Percentiles rank a stretch among this genome's conserved stretches.
phyloP scores from a whole-genome alignment of 2,329 filamentous ascomycete species.

The Nannizzia gypsea region DNA sequence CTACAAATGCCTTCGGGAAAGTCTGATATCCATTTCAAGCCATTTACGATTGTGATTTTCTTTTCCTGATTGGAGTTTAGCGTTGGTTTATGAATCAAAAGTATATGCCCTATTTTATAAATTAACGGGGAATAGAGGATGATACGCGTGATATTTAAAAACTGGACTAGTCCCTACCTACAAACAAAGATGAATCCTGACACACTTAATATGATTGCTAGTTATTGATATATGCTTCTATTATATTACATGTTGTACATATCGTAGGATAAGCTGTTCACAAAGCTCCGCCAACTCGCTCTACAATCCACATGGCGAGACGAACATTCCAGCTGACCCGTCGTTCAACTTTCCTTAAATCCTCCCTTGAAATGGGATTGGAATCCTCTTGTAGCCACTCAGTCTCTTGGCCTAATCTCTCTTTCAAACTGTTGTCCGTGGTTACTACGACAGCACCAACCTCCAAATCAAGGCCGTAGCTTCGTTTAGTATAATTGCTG shows the following conservation, averaged over 20 bases:
- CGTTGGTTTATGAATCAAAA: constrained; percentile 10
- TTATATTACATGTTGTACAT: neutral
- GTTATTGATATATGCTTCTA: neutral
- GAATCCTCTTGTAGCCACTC: constrained; percentile 68
- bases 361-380: constrained; percentile 55
- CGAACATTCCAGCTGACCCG: constrained; percentile 76
- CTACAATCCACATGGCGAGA: constrained; percentile 88
- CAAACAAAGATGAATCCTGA: neutral
- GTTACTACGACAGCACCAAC: constrained; percentile 81
- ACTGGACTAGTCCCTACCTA: constrained; percentile 5
- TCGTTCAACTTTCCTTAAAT: constrained; percentile 69
- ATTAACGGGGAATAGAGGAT: neutral
- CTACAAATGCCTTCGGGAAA: constrained; percentile 6
- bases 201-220: neutral
- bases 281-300: constrained; percentile 73
- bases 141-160: neutral
- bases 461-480: constrained; percentile 85
- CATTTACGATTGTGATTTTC: constrained; percentile 3
- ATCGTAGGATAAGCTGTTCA: constrained; percentile 30
- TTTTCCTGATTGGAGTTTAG: constrained; percentile 7
- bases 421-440: constrained; percentile 57
- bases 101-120: neutral
- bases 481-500: constrained; percentile 90
- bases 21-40: neutral
- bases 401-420: constrained; percentile 65